phyloP scores from a whole-genome alignment of 148 eudicot genomes.

The Gaultheria prostrata region DNA sequence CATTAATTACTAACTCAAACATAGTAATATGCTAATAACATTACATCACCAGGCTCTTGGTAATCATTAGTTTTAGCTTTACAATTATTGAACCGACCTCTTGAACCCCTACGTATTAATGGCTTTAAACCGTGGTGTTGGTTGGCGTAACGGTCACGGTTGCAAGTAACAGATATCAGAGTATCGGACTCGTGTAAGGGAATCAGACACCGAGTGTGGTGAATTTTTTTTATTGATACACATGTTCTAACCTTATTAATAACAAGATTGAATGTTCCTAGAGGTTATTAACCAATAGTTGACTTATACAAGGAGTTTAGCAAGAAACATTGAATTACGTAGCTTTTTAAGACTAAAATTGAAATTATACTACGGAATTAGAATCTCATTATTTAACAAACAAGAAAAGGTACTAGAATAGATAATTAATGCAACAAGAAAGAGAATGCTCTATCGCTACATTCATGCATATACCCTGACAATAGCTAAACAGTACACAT shows the following conservation, averaged over 20 bases:
- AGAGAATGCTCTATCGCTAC: no score
- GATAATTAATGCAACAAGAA: background rate
- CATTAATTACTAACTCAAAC: background rate
- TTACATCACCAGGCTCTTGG: background rate
- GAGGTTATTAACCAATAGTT: background rate
- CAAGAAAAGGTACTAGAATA: background rate
- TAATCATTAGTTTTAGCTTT: background rate
- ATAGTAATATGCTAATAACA: background rate
- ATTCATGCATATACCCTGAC: no score
- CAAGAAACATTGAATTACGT: background rate
- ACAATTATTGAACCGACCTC: background rate
- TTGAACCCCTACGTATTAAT: background rate
- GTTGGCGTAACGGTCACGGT: background rate
- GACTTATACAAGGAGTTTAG: background rate
- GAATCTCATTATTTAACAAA: background rate
- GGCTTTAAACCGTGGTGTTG: background rate
- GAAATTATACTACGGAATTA: background rate
- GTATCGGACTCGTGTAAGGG: background rate
- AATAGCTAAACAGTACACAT: no score
- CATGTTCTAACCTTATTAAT: background rate
- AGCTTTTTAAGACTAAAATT: background rate
- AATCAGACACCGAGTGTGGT: background rate
- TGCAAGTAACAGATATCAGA: background rate
- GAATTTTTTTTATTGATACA: background rate
- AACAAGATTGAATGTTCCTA: background rate